These are phyloP conservation scores for Ophiocordyceps camponoti-saundersi DNA, from an alignment of 2,329 filamentous ascomycete genomes.

Conservation along the genomic window DNA sequence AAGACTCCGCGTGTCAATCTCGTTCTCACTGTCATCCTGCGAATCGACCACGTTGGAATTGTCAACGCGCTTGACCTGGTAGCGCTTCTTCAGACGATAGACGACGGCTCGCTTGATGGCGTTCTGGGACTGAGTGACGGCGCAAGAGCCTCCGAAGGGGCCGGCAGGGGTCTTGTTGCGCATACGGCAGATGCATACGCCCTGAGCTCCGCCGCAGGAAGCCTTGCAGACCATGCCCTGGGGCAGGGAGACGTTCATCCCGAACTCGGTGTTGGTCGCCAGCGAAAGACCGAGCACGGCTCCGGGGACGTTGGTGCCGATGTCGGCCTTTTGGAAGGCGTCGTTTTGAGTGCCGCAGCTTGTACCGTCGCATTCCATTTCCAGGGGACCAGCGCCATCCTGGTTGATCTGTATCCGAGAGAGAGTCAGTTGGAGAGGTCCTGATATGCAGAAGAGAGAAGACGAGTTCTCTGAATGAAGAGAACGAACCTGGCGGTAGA, in stretches of 20 bases:
- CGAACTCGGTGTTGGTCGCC: slow-evolving; percentile 46
- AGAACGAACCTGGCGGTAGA: slow-evolving; percentile 31
- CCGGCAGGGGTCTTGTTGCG: slow-evolving; percentile 44
- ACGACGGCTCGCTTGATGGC: slow-evolving; percentile 45
- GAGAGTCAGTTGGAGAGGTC: neutral
- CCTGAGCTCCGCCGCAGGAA: slow-evolving; percentile 36
- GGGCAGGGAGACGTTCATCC: slow-evolving; percentile 48
- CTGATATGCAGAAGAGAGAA: neutral
- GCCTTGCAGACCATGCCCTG: slow-evolving; percentile 50
- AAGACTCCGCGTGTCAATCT: slow-evolving; percentile 35
- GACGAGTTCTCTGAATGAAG: too few species aligned
- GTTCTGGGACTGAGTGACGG: slow-evolving; percentile 42
- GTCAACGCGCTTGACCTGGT: slow-evolving; percentile 11
- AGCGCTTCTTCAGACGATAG: slow-evolving; percentile 25
- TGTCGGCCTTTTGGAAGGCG: slow-evolving; percentile 42
- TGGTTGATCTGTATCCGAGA: slow-evolving; percentile 42
- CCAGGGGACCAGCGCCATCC: slow-evolving; percentile 48
- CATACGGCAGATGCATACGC: slow-evolving; percentile 49
- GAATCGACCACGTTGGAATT: too few species aligned
- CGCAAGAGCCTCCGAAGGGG: slow-evolving; percentile 49
- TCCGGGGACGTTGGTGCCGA: slow-evolving; percentile 45
- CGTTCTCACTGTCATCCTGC: neutral
- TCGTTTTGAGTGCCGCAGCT: slow-evolving; percentile 42
- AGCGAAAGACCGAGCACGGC: slow-evolving; percentile 37
- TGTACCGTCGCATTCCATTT: slow-evolving; percentile 41